A percentile compares a stretch with the other conserved stretches of the same genome.
These are phyloP conservation scores for Mycena rebaudengoi DNA, from an alignment of 768 basidiomycete species.

Conservation along the genomic window DNA sequence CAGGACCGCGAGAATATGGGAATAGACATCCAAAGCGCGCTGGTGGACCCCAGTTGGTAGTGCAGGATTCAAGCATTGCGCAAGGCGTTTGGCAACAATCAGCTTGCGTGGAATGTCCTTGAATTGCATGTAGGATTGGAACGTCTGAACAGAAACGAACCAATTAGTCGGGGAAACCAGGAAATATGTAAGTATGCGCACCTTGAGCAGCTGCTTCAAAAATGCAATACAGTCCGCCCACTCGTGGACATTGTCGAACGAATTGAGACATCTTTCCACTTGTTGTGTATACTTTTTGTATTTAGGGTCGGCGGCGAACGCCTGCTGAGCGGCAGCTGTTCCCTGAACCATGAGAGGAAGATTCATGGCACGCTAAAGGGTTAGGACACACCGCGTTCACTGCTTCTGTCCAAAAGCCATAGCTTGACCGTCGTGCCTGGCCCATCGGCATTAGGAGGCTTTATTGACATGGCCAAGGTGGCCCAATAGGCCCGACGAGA, in stretches of 20 bases:
- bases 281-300: conserved; percentile 93
- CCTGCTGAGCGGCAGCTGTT: conserved; percentile 59
- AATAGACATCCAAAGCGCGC: conserved; percentile 93
- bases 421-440: conserved; percentile 45
- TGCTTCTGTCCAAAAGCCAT: conserved; percentile 52
- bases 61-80: conserved; percentile 98
- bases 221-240: conserved; percentile 99
- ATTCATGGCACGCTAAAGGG: conserved; percentile 5
- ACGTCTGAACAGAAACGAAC: conserved; percentile 62
- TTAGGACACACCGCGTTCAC: conserved; percentile 57
- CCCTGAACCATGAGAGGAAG: conserved; percentile 1
- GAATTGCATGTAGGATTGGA: conserved; percentile 93
- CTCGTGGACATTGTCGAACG: conserved; percentile 96
- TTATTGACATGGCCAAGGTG: conserved; percentile 15
- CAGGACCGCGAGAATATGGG: conserved; percentile 88
- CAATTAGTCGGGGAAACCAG: not conserved
- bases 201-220: conserved; percentile 92
- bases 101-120: conserved; percentile 96
- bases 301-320: conserved; percentile 84
- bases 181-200: conserved; percentile 36
- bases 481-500: conserved; percentile 22
- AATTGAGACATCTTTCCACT: conserved; percentile 91
- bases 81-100: conserved; percentile 91
- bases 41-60: conserved; percentile 97
- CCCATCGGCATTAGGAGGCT: conserved; percentile 39